phyloP scores from a whole-genome alignment of 192 early-diverging fungal species.

The Ramicandelaber brevisporus region DNA sequence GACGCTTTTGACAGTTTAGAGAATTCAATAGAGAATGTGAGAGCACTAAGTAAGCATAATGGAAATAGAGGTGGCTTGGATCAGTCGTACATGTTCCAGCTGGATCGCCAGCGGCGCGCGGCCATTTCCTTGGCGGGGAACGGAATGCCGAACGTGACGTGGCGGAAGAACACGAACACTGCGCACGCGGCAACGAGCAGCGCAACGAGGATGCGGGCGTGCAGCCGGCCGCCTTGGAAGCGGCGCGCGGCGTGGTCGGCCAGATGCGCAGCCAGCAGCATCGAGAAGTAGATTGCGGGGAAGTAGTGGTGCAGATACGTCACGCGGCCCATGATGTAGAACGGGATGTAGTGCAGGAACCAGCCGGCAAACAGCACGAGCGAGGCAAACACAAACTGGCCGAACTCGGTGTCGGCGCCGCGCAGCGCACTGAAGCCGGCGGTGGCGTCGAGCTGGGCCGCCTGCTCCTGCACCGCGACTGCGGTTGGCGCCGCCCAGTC shows the following conservation, averaged over 20 bases:
- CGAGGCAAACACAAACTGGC: constrained; percentile 25
- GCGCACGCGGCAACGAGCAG: constrained; percentile 6
- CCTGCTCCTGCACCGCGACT: too few species aligned
- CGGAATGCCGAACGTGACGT: constrained; percentile 58
- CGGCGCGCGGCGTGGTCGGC: constrained; percentile 32
- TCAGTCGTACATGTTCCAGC: constrained; percentile 63
- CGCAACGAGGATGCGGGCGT: constrained; percentile 11
- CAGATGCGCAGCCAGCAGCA: constrained; percentile 42
- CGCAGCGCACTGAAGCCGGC: too few species aligned
- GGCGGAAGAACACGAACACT: constrained; percentile 40
- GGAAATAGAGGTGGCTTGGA: too few species aligned
- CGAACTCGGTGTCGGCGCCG: constrained; percentile 15
- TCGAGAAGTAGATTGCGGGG: constrained; percentile 60
- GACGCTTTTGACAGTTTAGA: too few species aligned
- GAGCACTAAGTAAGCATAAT: too few species aligned
- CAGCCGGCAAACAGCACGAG: constrained; percentile 73
- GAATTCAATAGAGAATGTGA: too few species aligned
- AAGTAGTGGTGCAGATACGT: constrained; percentile 93
- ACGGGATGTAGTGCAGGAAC: constrained; percentile 71
- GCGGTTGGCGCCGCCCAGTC: constrained; percentile 7
- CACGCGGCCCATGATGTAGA: constrained; percentile 77
- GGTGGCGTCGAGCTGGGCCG: too few species aligned
- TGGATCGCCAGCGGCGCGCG: constrained; percentile 35
- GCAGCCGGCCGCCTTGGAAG: constrained; percentile 31
- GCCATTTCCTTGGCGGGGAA: constrained; percentile 28